Conservation (phyloP, 768 basidiomycete genomes). For the Chalciporus sphaerocephalus region DNA sequence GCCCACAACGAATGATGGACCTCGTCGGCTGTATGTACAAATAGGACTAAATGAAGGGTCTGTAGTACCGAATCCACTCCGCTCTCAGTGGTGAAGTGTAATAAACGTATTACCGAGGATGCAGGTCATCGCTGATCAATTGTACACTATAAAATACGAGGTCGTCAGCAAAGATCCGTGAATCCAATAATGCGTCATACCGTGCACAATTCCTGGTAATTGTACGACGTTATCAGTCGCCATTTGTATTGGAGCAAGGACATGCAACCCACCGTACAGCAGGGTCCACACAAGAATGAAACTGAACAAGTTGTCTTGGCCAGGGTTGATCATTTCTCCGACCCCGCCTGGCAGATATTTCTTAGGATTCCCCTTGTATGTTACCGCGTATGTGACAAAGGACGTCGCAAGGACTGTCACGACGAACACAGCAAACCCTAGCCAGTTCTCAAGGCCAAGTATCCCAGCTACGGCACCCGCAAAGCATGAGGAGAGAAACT, state of each 20-base stretch:
- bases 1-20: background rate
- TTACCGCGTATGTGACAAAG: slow-evolving; percentile 58
- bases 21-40: slow-evolving; percentile 1
- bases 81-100: background rate
- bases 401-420: slow-evolving; percentile 65
- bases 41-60: slow-evolving; percentile 4
- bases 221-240: background rate
- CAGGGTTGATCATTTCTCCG: slow-evolving; percentile 71
- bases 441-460: slow-evolving; percentile 81
- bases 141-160: slow-evolving; percentile 35
- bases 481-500: slow-evolving; percentile 80
- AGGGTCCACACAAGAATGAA: slow-evolving; percentile 93
- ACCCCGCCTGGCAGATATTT: slow-evolving; percentile 63
- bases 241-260: background rate
- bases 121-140: slow-evolving; percentile 22
- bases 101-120: slow-evolving; percentile 3
- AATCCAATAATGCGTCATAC: slow-evolving; percentile 25
- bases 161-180: slow-evolving; percentile 12
- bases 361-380: slow-evolving; percentile 61
- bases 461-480: slow-evolving; percentile 86
- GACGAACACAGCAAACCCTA: slow-evolving; percentile 77
- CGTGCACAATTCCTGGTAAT: slow-evolving; percentile 44
- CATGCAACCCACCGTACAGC: slow-evolving; percentile 67
- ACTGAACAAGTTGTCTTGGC: slow-evolving; percentile 86
- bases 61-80: slow-evolving; percentile 3